These are phyloP conservation scores for Nothophytophthora sp. DNA, from an alignment of 352 stramenopile species.

Conservation along the genomic window DNA sequence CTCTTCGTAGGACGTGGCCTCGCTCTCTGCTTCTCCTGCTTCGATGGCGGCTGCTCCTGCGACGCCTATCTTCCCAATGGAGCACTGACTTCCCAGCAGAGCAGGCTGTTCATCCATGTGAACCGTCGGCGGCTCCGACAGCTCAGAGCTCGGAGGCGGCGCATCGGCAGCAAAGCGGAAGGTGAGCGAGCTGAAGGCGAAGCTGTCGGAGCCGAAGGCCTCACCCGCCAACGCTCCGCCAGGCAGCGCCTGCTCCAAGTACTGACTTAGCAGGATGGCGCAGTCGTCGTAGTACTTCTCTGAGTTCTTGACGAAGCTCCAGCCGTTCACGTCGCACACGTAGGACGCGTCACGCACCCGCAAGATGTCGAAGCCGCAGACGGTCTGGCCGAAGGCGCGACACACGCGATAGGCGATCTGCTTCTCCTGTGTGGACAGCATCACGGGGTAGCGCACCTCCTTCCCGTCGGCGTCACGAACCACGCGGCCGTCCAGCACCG, in stretches of 20 bases:
- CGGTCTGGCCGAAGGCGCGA: slow-evolving; percentile 84
- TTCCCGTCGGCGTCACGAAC: slow-evolving; percentile 97
- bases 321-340: slow-evolving; percentile 99
- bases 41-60: slow-evolving; percentile 13
- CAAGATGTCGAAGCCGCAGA: slow-evolving; percentile 99
- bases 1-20: slow-evolving; percentile 52
- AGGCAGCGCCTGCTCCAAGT: slow-evolving; percentile 65
- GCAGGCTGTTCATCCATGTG: slow-evolving; percentile 25
- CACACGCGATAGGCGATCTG: slow-evolving; percentile 95
- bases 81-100: slow-evolving; percentile 7
- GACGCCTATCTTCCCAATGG: slow-evolving; percentile 8
- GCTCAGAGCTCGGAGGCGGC: slow-evolving; percentile 40
- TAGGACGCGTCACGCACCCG: slow-evolving; percentile 92
- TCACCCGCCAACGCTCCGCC: slow-evolving; percentile 31
- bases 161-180: slow-evolving; percentile 59
- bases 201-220: slow-evolving; percentile 51
- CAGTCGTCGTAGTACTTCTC: slow-evolving; percentile 99
- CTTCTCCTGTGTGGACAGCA: slow-evolving; percentile 98
- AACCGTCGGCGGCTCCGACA: slow-evolving; percentile 57
- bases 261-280: slow-evolving; percentile 91
- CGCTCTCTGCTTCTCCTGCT: slow-evolving; percentile 24
- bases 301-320: slow-evolving; percentile 99
- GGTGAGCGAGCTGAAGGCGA: slow-evolving; percentile 61
- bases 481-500: slow-evolving; percentile 98
- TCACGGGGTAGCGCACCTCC: slow-evolving; percentile 99